These are phyloP conservation scores for Saccharomyces hybrid DNA, from an alignment of 1,139 yeast genomes.

Conservation along the genomic window DNA sequence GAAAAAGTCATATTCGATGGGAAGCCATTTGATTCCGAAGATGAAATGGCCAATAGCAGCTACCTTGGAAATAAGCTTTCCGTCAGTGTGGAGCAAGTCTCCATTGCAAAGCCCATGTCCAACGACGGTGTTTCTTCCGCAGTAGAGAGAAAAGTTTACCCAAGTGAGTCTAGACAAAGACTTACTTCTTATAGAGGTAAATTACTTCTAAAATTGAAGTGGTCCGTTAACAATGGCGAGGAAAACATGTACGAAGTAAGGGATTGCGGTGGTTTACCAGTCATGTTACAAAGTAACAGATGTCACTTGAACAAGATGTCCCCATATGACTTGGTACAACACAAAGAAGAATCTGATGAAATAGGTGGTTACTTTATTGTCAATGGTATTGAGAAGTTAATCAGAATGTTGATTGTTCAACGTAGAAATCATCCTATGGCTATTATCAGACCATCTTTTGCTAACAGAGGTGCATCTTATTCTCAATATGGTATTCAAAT, in stretches of 20 bases:
- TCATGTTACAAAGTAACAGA: conserved; percentile 83
- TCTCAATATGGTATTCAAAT: conserved; percentile 89
- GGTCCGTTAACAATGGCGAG: conserved; percentile 84
- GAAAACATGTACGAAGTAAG: conserved; percentile 66
- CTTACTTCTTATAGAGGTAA: conserved; percentile 68
- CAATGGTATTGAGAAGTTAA: conserved; percentile 92
- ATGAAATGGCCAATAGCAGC: conserved; percentile 30
- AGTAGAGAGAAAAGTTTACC: conserved; percentile 72
- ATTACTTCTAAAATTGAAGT: conserved; percentile 66
- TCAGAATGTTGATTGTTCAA: conserved; percentile 96
- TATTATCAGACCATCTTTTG: conserved; percentile 86
- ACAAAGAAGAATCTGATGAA: conserved; percentile 90
- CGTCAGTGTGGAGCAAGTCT: conserved; percentile 79
- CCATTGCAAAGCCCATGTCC: conserved; percentile 72
- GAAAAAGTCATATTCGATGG: conserved; percentile 77
- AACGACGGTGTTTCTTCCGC: conserved; percentile 63
- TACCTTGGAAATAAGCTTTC: conserved; percentile 76
- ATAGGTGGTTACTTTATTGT: conserved; percentile 94
- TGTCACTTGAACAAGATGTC: conserved; percentile 82
- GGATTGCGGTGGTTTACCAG: conserved; percentile 87
- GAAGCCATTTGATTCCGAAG: conserved; percentile 29
- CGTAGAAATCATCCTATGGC: conserved; percentile 98
- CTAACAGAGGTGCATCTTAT: conserved; percentile 88
- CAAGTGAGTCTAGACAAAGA: conserved; percentile 88
- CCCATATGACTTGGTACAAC: conserved; percentile 70